Evolutionary conservation across 345 rosid species (phyloP), one percentile per base, ranked within the genome.

Genomic region (Hirschfeldia incana): DNA sequence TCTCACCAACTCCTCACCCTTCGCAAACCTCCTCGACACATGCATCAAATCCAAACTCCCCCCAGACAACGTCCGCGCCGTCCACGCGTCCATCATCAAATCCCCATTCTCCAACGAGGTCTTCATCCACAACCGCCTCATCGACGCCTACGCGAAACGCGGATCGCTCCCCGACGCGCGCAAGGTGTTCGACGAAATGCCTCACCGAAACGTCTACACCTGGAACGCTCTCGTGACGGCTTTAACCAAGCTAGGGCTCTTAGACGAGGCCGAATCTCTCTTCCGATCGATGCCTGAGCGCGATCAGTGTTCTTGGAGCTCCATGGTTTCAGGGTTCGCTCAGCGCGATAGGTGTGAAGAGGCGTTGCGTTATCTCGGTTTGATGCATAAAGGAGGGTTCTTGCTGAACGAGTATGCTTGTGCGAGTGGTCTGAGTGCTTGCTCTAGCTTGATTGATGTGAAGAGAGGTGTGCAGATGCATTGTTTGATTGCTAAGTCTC

Each of bases 221-320:
- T 91, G 93, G 93, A 94, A 94, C 71, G 75, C 92, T 42, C 57
- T 88, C 44, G 42, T 89, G 16, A 78, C 89, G 6, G 90, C 78
- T 44, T 74, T 88, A 9, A 65, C 86, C 76, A 92, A 88, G 74
- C 78, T 60, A 13, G 91, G 88, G 3, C 82, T 80, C 51, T 26
- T 92, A n/a, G 81, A 89, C 69, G 94, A 92, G 78, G 97, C 90
- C 36, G 81, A 61, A 2, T 49, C 39, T 60, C 3, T 85, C 8
- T 92, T 94, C 7, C 10, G 59, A 37, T 86, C 82, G 3, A 88
- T 91, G 89, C 88, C 85, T 1, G 81, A 86, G 58, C 89, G 81
- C 0, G 97, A 94, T 49, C 92, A 88, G 80, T 92, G 97, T 85
- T 85, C 98, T 0, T 89, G 97, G 97, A 94, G 89, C 67, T 86